Evolutionary conservation across 768 basidiomycete genomes (phyloP).

Genomic region (Boletus edulis): DNA sequence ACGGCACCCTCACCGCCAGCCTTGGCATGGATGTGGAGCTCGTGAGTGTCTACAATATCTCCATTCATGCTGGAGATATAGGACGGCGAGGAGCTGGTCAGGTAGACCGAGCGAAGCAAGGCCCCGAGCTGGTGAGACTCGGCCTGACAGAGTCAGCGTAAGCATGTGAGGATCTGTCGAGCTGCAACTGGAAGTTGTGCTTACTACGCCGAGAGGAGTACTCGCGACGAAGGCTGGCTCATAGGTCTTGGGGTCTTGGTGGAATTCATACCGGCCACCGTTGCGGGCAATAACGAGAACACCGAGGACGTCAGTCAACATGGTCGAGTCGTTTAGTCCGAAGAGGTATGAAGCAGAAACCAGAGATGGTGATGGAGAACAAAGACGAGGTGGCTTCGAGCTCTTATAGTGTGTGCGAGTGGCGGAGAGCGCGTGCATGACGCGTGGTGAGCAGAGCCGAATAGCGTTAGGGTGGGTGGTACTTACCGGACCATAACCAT

Average conservation of each 20-base stretch:
- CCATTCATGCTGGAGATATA: slow-evolving; percentile 64
- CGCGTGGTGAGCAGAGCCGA: slow-evolving; percentile 29
- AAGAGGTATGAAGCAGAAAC: slow-evolving; percentile 16
- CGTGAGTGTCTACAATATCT: slow-evolving; percentile 69
- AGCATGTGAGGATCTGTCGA: neutral
- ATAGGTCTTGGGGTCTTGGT: slow-evolving; percentile 72
- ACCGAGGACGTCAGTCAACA: slow-evolving; percentile 60
- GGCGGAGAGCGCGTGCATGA: slow-evolving; percentile 27
- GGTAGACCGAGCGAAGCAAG: slow-evolving; percentile 62
- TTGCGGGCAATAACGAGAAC: slow-evolving; percentile 77
- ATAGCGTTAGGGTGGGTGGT: slow-evolving; percentile 20
- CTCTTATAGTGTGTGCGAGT: slow-evolving; percentile 24
- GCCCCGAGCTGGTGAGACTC: slow-evolving; percentile 67
- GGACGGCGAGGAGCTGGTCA: slow-evolving; percentile 62
- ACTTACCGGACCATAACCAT: slow-evolving; percentile 17
- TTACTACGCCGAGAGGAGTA: slow-evolving; percentile 73
- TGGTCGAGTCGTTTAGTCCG: slow-evolving; percentile 11
- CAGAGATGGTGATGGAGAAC: slow-evolving; percentile 16
- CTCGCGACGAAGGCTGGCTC: slow-evolving; percentile 60
- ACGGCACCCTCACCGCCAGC: slow-evolving; percentile 82
- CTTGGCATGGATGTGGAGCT: slow-evolving; percentile 77
- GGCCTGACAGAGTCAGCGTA: slow-evolving; percentile 37
- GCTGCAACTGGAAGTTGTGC: slow-evolving; percentile 12
- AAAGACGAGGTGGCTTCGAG: slow-evolving; percentile 1
- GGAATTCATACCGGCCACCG: slow-evolving; percentile 67